A percentile compares a stretch with the other conserved stretches of the same genome.
These are phyloP conservation scores for Capsella bursapastoris DNA, from an alignment of 345 rosid genomes.

Conservation along the genomic window DNA sequence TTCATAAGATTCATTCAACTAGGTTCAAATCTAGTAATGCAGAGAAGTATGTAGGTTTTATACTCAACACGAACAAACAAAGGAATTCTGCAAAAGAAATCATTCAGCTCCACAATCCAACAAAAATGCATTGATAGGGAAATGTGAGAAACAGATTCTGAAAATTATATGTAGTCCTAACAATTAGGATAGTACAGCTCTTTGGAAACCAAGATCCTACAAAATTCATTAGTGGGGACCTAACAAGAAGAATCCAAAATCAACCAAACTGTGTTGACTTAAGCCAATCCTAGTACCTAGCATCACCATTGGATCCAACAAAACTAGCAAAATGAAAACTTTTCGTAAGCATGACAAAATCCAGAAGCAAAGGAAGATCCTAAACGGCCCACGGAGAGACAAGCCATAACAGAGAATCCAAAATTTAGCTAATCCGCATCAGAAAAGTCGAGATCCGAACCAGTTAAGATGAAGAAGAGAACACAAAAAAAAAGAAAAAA, in stretches of 20 bases:
- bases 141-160: not conserved
- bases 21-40: conserved; percentile 18
- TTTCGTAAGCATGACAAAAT: conserved; percentile 15
- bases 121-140: conserved; percentile 32
- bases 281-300: conserved; percentile 32
- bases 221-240: conserved; percentile 41
- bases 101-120: conserved; percentile 39
- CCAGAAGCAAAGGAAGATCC: conserved; percentile 10
- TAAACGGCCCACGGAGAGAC: not conserved
- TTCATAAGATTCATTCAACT: not conserved
- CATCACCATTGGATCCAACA: conserved; percentile 18
- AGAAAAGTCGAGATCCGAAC: conserved; percentile 22
- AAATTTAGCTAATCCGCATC: conserved; percentile 1
- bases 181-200: conserved; percentile 31
- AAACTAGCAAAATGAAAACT: conserved; percentile 15
- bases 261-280: conserved; percentile 26
- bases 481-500: not conserved
- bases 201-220: conserved; percentile 22
- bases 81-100: not conserved
- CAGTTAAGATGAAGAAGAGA: not conserved
- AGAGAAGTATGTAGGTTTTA: conserved; percentile 4
- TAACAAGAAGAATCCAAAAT: conserved; percentile 37
- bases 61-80: conserved; percentile 5
- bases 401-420: not conserved
- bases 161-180: conserved; percentile 9